phyloP scores from a whole-genome alignment of 2,329 filamentous ascomycete species.

The Paraphaeosphaeria sporulosa region DNA sequence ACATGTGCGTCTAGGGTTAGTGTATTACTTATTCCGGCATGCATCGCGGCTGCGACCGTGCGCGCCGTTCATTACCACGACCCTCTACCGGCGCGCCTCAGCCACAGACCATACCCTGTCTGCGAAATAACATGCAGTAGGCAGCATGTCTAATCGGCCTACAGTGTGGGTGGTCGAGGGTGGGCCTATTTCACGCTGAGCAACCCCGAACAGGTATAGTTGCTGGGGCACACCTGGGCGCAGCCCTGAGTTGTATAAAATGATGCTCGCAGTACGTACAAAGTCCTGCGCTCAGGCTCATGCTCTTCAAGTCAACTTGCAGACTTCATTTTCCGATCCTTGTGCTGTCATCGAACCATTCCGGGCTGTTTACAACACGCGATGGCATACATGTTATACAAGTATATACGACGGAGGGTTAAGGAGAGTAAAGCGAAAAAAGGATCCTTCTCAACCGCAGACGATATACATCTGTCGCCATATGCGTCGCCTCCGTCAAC shows the following conservation, averaged over 20 bases:
- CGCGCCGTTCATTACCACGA: constrained; percentile 2
- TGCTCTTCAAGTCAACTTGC: not conserved
- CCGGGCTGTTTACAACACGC: not conserved
- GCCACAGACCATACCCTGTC: not conserved
- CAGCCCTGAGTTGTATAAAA: constrained; percentile 10
- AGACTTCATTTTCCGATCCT: not conserved
- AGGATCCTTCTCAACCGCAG: constrained; percentile 25
- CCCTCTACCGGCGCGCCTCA: not conserved
- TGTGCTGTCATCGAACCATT: not conserved
- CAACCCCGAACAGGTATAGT: constrained; percentile 14
- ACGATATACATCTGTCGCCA: constrained; percentile 34
- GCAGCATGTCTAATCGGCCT: not conserved
- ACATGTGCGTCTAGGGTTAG: not conserved
- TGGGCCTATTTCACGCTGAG: constrained; percentile 16
- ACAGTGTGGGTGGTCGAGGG: not conserved
- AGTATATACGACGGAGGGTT: constrained; percentile 33
- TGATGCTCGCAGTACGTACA: constrained; percentile 6
- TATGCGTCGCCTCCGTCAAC: constrained; percentile 19
- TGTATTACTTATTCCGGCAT: constrained; percentile 21
- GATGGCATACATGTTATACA: constrained; percentile 40
- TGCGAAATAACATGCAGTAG: not conserved
- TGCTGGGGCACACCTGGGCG: not conserved
- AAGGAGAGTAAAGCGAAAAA: constrained; percentile 32
- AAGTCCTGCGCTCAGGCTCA: not conserved
- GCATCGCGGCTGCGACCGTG: constrained; percentile 17